Conservation (phyloP, 1,139 yeast genomes). For the Meyerozyma elateridarum region DNA sequence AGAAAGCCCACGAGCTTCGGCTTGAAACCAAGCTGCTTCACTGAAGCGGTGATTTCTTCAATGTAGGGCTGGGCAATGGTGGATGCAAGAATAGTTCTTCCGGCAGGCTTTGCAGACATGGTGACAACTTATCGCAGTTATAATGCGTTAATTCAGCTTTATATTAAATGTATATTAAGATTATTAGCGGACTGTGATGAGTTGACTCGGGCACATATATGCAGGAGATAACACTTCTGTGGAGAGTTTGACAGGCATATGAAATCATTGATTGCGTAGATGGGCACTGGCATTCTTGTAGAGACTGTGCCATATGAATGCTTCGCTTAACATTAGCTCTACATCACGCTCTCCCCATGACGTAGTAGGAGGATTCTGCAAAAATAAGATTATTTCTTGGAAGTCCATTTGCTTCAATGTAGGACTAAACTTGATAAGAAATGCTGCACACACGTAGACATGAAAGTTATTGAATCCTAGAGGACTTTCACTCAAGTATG, state of each 20-base stretch:
- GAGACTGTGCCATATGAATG: constrained; percentile 92
- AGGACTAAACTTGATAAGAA: constrained; percentile 78
- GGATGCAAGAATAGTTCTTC: constrained; percentile 82
- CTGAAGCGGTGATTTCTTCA: constrained; percentile 63
- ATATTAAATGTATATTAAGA: no score
- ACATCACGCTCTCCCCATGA: constrained; percentile 87
- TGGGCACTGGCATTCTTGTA: constrained; percentile 88
- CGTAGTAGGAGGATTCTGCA: constrained; percentile 84
- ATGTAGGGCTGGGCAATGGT: constrained; percentile 78
- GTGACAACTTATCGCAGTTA: no score
- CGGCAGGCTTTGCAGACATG: constrained; percentile 40
- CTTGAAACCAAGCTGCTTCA: constrained; percentile 42
- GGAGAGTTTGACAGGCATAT: no score
- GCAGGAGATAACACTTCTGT: constrained; percentile 1
- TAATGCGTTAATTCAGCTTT: no score
- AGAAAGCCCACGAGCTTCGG: constrained; percentile 87
- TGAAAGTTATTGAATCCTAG: constrained; percentile 91
- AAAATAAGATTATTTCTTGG: constrained; percentile 85
- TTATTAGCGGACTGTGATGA: constrained; percentile 3
- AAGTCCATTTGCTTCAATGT: constrained; percentile 83
- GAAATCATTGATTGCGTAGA: constrained; percentile 24
- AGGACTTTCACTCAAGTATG: constrained; percentile 84
- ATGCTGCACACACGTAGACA: constrained; percentile 98
- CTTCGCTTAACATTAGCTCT: constrained; percentile 89
- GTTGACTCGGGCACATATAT: constrained; percentile 3